Conservation (phyloP, 805 yeast genomes). For the Pichia paraexigua region DNA sequence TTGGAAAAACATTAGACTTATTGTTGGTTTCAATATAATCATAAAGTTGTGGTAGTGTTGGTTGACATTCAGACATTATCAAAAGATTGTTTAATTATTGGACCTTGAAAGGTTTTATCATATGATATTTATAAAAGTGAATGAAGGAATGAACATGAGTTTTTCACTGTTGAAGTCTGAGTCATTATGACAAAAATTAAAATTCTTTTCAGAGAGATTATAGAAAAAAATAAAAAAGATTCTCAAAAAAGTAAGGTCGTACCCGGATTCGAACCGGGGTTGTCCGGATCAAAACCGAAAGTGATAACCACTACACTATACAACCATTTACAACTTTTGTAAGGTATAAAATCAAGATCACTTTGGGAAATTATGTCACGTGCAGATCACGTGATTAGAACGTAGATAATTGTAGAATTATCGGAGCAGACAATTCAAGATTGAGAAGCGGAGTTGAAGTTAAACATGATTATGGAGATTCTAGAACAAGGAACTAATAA, state of each 20-base stretch:
- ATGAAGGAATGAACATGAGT: neutral
- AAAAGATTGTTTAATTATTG: neutral
- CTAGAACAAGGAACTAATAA: too few relatives aligned
- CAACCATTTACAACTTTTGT: slow-evolving; percentile 18
- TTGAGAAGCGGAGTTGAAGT: too few relatives aligned
- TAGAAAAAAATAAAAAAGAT: neutral
- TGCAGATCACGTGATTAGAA: too few relatives aligned
- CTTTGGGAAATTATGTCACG: too few relatives aligned
- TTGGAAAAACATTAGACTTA: slow-evolving; percentile 61
- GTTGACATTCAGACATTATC: slow-evolving; percentile 30
- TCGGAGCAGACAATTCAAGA: too few relatives aligned
- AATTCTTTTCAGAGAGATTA: too few relatives aligned
- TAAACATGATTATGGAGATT: too few relatives aligned
- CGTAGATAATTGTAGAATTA: too few relatives aligned
- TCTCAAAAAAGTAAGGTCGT: slow-evolving; percentile 39
- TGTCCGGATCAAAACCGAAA: slow-evolving; percentile 73
- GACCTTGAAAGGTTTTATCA: too few relatives aligned
- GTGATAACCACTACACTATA: slow-evolving; percentile 80
- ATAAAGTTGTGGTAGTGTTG: slow-evolving; percentile 38
- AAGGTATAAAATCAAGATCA: too few relatives aligned
- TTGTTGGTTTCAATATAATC: slow-evolving; percentile 34
- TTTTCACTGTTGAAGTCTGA: neutral
- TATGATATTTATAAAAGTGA: neutral
- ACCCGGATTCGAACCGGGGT: slow-evolving; percentile 86
- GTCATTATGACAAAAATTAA: neutral